Evolutionary conservation across 495 filamentous ascomycete species (phyloP), one percentile per base, ranked within the genome.

Genomic region (Pyrenula aspistea): DNA sequence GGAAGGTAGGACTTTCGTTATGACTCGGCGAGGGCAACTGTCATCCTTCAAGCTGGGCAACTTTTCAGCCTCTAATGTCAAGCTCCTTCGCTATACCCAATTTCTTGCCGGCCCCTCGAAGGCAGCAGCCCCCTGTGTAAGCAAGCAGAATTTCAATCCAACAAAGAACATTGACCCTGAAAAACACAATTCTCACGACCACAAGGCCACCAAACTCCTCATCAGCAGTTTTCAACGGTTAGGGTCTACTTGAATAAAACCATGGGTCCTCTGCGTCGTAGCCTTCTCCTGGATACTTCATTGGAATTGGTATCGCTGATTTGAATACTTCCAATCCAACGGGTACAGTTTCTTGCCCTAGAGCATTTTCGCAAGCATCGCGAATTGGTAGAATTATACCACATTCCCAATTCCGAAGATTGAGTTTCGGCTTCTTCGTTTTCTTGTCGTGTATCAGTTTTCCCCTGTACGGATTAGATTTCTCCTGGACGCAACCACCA

Each of bases 371-470:
- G 10, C 20, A 19, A 11, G 20, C 25, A 2, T 63, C 51, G n/a
- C 61, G 64, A 4, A 73, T 55, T 0, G 80, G 83, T 11, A 95
- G 59, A 1, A 98, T 23, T 0, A 98, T 90, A 2, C 93, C 93
- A 60, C 90, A 96, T 68, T 98, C 93, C 93, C 93, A 98, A 67
- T 97, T 98, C 12, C 87, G 82, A 64, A 86, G 89, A 56, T 83
- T 93, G 20, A 97, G 68, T 61, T 91, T 95, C 0, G 81, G 78
- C 21, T 71, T 59, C 53, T 84, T 83, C 0, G 77, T 85, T 0
- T 59, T 64, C 31, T 76, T 79, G 53, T 92, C 88, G 55, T 83
- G 81, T 47, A 82, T 76, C 1, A 94, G 70, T 24, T 83, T 84
- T 0, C 90, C 90, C 88, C 82, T 84, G 58, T 36, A 49, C 23